Evolutionary conservation across 371 early-diverging fungal species (phyloP), one percentile per base, ranked within the genome.

Genomic region (Syncephalastrum sp.): DNA sequence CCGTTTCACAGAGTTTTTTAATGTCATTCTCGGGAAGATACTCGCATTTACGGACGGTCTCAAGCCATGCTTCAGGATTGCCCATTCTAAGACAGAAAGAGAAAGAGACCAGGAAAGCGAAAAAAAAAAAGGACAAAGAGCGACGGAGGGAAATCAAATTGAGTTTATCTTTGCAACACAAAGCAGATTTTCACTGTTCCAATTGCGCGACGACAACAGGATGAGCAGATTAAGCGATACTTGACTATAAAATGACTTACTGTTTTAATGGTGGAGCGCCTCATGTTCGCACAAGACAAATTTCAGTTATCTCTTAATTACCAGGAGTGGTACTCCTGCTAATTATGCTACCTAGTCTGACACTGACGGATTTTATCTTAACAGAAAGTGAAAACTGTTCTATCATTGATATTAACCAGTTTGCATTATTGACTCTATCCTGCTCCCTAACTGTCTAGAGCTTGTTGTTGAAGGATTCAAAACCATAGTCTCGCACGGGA

Each of bases 1-100:
- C 93, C 87, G 90, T 93, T 63, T 97, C 97, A 71, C 97, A 97
- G 21, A 97, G 87, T 73, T 86, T 86, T 69, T 96, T 97, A 61
- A 98, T 95, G 67, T 95, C 96, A 5, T 88, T 77, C 75, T 98
- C 98, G 7, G 93, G 87, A 50, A 97, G 79, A 61, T 89, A 92
- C 70, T 95, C 90, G 77, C 98, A 95, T 80, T 92, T 85, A 25
- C 70, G 73, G 24, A 79, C 72, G 14, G 72, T 79, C 47, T 79
- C 74, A 45, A 79, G 64, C 79, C 79, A 79, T 63, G 75, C 79
- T 58, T 73, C 79, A 52, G 93, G 92, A 50, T 86, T 89, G 44
- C 79, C 77, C 84, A 84, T 85, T 61, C 62, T 58, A 23, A 50
- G 29, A 27, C 50, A 29, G 50, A 50, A 27, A 50, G 27, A 50